Evolutionary conservation across 345 rosid genomes (phyloP), one percentile per base, ranked within the genome.

Genomic region (Bruguiera sexangula): DNA sequence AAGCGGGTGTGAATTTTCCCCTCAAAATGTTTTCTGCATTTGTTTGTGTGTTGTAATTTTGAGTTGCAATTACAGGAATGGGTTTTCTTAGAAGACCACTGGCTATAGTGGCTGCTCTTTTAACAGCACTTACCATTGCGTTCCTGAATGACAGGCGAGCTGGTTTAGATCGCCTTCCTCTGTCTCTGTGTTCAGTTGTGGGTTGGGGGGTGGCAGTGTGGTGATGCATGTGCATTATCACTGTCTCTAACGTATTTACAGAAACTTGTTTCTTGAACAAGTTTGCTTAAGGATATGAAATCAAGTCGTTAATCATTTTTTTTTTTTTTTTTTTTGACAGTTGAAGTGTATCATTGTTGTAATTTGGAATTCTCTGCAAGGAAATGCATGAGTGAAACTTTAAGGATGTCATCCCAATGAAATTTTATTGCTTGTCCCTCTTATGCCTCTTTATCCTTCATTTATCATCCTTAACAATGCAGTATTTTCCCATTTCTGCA

Each of bases 11-110:
- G 16, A 5, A 3, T 37, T n/a, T 24, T 50, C 31, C 19, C 32
- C 30, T 27, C 8, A 18, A 11, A 32, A 31, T 67, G 56, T 26
- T 32, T 2, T 56, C 2, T 69, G 16, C 55, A 13, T 68, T 6
- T 61, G 61, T 63, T 66, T 60, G 13, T 1, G 11, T 60, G 34
- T 10, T 68, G 8, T 39, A 8, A 46, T 24, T 39, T 48, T 54
- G 13, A 27, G 29, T 43, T 54, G 7, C 15, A 54, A 51, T 68
- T 76, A 13, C 78, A 93, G 98, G 89, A 66, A 65, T 93, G 80
- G 97, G 96, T 22, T 92, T 92, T 74, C 85, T 92, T 30, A 86
- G 88, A 76, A 93, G 94, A 82, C 98, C 98, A 8, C 82, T 90
- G 36, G 85, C 97, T 5, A 83, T 95, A 65, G 77, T 92, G 67